Conservation (phyloP, 1,284 basidiomycete genomes). For the Microbotryum lychnidis-dioicae region DNA sequence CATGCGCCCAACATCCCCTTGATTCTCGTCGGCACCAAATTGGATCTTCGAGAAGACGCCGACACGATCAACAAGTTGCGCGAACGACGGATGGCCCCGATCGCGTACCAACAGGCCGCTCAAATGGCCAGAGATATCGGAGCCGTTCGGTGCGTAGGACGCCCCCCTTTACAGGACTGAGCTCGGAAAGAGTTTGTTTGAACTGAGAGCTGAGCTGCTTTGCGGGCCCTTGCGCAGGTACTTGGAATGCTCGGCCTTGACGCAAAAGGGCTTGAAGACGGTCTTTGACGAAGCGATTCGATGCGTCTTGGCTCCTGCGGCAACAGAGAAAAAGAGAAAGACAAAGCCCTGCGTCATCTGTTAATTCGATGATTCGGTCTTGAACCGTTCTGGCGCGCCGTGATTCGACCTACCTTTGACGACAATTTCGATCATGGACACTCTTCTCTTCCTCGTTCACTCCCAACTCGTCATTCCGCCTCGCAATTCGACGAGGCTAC, state of each 20-base stretch:
- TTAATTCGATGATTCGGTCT: constrained; percentile 15
- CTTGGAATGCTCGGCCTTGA: constrained; percentile 92
- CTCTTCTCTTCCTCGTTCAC: not conserved
- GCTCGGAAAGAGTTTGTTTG: not conserved
- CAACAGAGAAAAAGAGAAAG: constrained; percentile 37
- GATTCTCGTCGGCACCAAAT: constrained; percentile 94
- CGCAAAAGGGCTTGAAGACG: constrained; percentile 93
- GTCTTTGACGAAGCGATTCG: constrained; percentile 96
- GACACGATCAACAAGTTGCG: constrained; percentile 82
- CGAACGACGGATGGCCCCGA: constrained; percentile 90
- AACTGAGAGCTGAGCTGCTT: not conserved
- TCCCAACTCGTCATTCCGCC: not conserved
- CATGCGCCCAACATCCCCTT: constrained; percentile 89
- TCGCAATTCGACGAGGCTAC: too few species aligned
- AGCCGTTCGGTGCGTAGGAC: constrained; percentile 51
- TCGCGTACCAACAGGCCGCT: constrained; percentile 82
- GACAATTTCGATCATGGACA: not conserved
- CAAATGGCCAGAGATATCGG: constrained; percentile 88
- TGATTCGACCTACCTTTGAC: not conserved
- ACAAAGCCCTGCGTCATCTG: constrained; percentile 43
- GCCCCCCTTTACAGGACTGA: not conserved
- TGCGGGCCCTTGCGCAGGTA: constrained; percentile 52
- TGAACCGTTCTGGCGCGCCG: not conserved
- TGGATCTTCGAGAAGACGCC: constrained; percentile 92
- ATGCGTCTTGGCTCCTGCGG: constrained; percentile 43